Base-by-base conservation (phyloP, 1,284 basidiomycete species). In the Apiotrichum brassicae region DNA sequence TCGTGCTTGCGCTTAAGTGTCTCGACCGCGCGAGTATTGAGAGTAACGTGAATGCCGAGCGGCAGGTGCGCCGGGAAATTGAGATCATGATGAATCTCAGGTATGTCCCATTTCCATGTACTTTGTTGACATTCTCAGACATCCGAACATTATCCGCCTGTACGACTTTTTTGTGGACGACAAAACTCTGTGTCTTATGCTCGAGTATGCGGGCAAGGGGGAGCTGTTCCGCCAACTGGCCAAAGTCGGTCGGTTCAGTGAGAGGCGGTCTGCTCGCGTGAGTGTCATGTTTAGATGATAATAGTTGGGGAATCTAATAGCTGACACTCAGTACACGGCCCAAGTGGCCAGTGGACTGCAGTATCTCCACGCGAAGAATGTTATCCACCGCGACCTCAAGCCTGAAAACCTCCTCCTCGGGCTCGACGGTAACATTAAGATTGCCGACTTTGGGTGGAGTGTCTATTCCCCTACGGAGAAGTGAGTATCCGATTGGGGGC, bases 361-460 rank as follows among this genome's bases (percentile, higher is more conserved):
- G 9, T 98, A 99, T 69, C 79, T 98, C 1, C 94, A 99, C 68
- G 76, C 79, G 43, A 97, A 97, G 66, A 89, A 97, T 64, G 87
- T 98, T 57, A 98, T 98, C 51, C 94, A 99, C 71, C 83, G 95
- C n/a, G 94, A 99, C 66, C 97, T 98, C 76, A 99, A 98, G 73
- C 95, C 94, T 0, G 95, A 97, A 75, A 99, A 99, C 68, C 75
- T 99, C 39, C 78, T 99, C 4, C 74, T 99, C 58, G 70, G 70
- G 1, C 84, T 97, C 63, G 87, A 92, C 58, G 95, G 94, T 34
- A 92, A 97, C 67, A 79, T 99, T 61, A 98, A 98, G 79, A 97
- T 99, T 54, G 95, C 84, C 4, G 94, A 98, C 72, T 98, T 99
- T 72, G 95, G 95, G 3, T 98, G 95, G 94, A 90, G 86, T 64